These are phyloP conservation scores for Solanum ossicruentum DNA, from an alignment of 257 asterid species.

Conservation along the genomic window DNA sequence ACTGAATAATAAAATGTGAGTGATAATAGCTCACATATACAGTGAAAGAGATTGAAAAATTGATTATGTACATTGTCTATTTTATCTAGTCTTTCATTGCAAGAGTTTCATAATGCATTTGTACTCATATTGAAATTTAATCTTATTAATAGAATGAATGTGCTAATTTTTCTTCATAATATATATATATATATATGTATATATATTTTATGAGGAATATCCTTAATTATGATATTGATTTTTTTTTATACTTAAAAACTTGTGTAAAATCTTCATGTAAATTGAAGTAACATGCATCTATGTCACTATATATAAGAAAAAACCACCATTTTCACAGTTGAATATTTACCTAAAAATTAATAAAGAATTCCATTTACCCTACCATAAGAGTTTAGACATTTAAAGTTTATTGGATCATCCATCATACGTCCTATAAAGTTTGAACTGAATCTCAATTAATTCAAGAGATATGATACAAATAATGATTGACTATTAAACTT, in stretches of 20 bases:
- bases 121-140: background rate
- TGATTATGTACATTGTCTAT: background rate
- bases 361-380: background rate
- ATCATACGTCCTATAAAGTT: too few species aligned
- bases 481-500: too few species aligned
- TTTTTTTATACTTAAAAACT: background rate
- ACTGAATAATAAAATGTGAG: background rate
- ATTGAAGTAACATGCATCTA: background rate
- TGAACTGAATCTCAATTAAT: background rate
- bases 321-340: background rate
- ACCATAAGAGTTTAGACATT: too few species aligned
- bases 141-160: background rate
- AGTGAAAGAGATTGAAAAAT: background rate
- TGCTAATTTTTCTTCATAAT: background rate
- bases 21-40: background rate
- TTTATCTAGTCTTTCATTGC: background rate
- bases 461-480: background rate
- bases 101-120: background rate
- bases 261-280: background rate
- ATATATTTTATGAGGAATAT: too few species aligned
- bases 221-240: too few species aligned
- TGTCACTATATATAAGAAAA: background rate
- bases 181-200: too few species aligned
- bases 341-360: too few species aligned
- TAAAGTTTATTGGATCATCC: background rate